Conservation (phyloP, 164 flowering plant genomes). For the Platanus orientalis region DNA sequence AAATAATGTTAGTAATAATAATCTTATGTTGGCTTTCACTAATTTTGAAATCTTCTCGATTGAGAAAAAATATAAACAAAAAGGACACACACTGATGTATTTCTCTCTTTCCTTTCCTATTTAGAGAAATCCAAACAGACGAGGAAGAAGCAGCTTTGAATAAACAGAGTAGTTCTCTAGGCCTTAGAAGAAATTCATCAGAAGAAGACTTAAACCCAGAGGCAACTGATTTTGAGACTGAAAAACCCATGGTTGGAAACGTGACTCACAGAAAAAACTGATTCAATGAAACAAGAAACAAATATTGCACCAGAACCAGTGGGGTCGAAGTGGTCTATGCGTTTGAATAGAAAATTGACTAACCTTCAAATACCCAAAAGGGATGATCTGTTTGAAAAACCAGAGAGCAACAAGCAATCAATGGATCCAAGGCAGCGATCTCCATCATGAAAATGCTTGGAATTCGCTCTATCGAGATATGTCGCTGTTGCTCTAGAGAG, state of each 20-base stretch:
- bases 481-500: no score
- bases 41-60: not conserved
- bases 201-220: slow-evolving; percentile 10
- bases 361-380: slow-evolving; percentile 39
- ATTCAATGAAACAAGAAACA: slow-evolving; percentile 2
- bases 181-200: slow-evolving; percentile 2
- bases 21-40: not conserved
- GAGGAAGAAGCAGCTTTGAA: slow-evolving; percentile 39
- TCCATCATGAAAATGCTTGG: no score
- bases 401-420: no score
- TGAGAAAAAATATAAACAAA: not conserved
- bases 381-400: slow-evolving; percentile 18
- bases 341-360: slow-evolving; percentile 22
- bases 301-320: slow-evolving; percentile 8
- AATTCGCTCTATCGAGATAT: no score
- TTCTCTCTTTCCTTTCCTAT: not conserved
- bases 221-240: slow-evolving; percentile 8
- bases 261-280: slow-evolving; percentile 2
- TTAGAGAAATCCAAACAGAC: slow-evolving; percentile 54
- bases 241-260: not conserved
- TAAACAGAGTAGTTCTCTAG: not conserved
- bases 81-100: not conserved
- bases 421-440: no score
- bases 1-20: no score
- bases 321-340: slow-evolving; percentile 19